phyloP scores from a whole-genome alignment of 108 stramenopile genomes.

The Schizochytrium sp. region DNA sequence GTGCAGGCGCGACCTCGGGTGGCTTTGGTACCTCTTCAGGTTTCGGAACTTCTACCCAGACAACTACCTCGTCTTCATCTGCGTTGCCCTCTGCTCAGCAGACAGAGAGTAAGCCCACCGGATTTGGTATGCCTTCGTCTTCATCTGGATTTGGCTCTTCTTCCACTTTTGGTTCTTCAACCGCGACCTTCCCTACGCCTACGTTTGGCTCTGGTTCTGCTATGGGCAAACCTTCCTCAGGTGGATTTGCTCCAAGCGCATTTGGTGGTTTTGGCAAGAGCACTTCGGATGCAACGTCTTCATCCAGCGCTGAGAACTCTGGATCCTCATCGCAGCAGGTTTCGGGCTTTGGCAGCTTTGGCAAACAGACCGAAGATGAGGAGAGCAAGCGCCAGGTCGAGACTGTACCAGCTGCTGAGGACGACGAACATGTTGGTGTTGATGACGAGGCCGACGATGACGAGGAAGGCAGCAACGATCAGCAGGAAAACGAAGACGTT shows the following conservation, averaged over 20 bases:
- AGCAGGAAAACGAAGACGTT: neutral
- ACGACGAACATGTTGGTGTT: conserved; percentile 6
- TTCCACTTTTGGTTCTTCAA: neutral
- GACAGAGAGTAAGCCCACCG: neutral
- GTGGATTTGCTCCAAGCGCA: conserved; percentile 7
- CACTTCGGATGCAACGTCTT: neutral
- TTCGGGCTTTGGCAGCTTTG: conserved; percentile 2
- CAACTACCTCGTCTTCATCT: neutral
- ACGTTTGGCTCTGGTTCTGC: neutral
- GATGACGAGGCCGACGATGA: neutral
- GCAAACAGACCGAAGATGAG: neutral
- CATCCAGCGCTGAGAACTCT: neutral
- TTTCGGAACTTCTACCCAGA: too few species aligned
- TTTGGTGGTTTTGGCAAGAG: conserved; percentile 57
- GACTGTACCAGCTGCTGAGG: neutral
- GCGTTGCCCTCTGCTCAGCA: neutral
- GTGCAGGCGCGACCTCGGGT: too few species aligned
- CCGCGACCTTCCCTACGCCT: neutral
- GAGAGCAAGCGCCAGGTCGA: neutral
- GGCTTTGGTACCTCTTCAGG: too few species aligned
- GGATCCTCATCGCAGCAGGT: neutral
- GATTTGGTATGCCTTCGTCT: neutral
- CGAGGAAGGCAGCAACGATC: conserved; percentile 18
- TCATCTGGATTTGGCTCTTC: conserved; percentile 15
- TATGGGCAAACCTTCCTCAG: neutral